Base-by-base conservation (phyloP, 73 alveolate species). In the Paramecium sonneborni region DNA sequence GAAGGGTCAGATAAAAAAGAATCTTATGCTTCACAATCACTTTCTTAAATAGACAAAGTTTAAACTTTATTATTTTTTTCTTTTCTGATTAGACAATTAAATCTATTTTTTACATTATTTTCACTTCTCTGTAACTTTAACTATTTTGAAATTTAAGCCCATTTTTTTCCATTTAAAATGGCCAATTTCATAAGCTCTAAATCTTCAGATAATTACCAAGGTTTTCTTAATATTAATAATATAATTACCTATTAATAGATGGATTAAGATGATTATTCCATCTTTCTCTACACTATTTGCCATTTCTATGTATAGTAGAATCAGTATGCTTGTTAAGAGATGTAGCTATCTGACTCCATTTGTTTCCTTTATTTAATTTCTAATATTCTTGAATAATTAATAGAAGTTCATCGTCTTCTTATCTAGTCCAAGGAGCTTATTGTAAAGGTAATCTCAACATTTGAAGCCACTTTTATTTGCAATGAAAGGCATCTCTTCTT, bases 181-280 rank as follows among this genome's bases (percentile, higher is more conserved):
- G 90, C 90, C 28, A 43, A 79, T 41, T 79, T 79, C 90, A 79
- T 79, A 38, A 79, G 90, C 44, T 79, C 90, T 11, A 79, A 44
- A 44, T 79, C 90, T 79, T 79, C 90, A 21, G 48, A 20, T 62
- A 24, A 79, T 43, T 39, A 24, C 90, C 90, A 79, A 6, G 90
- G 90, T 21, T 39, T 79, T 79, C 90, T 79, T 8, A 79, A 30
- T 43, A 79, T 41, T 28, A 21, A 43, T 9, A 2, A 79, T 43
- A 30, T 14, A 39, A 38, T 15, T 72, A 72, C 90, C 97, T 97
- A 57, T 95, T 96, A 18, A 97, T 96, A 18, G 90, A 43, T 52
- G 99, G 99, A 79, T 97, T 96, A 7, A 97, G 92, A 74, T 97
- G 97, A 79, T 97, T 97, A 79, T 94, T 95, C 98, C 98, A 97